A percentile compares a stretch with the other conserved stretches of the same genome.
These are phyloP conservation scores for Grosmannia huntii DNA, from an alignment of 2,329 filamentous ascomycete genomes.

Conservation along the genomic window DNA sequence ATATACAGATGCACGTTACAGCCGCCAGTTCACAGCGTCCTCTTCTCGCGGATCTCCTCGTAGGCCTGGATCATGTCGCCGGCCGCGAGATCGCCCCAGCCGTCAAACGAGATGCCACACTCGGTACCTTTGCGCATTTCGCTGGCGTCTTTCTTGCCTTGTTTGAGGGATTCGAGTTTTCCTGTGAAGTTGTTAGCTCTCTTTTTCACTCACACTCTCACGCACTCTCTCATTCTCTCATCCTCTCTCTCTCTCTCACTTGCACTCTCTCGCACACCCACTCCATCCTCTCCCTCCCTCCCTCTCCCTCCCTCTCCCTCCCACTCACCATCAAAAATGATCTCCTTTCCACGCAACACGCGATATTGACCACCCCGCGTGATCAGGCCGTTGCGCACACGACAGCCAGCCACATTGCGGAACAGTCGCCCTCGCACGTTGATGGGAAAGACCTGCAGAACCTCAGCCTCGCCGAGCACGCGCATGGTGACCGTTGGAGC, in stretches of 20 bases:
- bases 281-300: too few relatives aligned
- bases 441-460: constrained; percentile 74
- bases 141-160: constrained; percentile 79
- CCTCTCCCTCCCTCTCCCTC: too few relatives aligned
- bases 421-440: constrained; percentile 58
- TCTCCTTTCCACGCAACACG: constrained; percentile 57
- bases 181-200: constrained; percentile 34
- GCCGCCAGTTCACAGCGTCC: constrained; percentile 30
- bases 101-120: constrained; percentile 77
- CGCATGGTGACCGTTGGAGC: constrained; percentile 51
- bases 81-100: constrained; percentile 62
- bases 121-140: constrained; percentile 91
- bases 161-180: constrained; percentile 67
- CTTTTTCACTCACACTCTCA: neutral
- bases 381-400: constrained; percentile 69
- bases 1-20: neutral
- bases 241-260: neutral
- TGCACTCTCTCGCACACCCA: too few relatives aligned
- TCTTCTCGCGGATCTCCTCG: constrained; percentile 64
- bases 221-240: neutral
- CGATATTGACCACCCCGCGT: constrained; percentile 51
- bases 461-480: constrained; percentile 78
- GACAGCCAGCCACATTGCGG: constrained; percentile 74
- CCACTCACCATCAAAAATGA: constrained; percentile 66
- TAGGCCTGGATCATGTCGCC: constrained; percentile 85